Base-by-base conservation (phyloP, 352 stramenopile genomes). In the Pythium phragmiticola region DNA sequence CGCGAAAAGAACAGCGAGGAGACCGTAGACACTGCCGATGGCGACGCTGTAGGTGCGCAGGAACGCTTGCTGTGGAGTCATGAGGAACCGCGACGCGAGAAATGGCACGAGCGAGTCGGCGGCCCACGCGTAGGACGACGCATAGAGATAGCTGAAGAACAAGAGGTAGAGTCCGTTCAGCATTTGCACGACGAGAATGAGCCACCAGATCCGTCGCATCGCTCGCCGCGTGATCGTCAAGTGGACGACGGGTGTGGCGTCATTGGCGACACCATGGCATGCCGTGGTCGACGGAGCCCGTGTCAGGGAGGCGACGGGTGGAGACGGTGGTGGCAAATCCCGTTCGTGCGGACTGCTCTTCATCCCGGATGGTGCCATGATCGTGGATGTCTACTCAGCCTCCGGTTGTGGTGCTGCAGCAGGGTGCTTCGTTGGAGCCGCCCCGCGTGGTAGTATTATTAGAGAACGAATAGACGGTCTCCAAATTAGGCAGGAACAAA, bases 201-300 rank as follows among this genome's bases (percentile, higher is more conserved):
- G 58, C 14, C 21, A 42, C 58, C 58, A 65, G 11, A 65, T 43
- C 0, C 21, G 5, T 17, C 17, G 37, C 9, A 66, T 19, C 2
- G 60, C 34, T 26, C 36, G 36, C 19, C 50, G 36, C 4, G 48
- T 65, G 34, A 46, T 17, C n/a, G 34, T 56, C 43, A 63, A 56
- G 19, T 49, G 46, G 16, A 57, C 26, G 26, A 30, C 26, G 26
- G 26, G 26, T 3, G 26, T 5, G 26, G 26, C 26, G 26, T 30
- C 26, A 30, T 30, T 30, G 26, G 26, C 26, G 26, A 5, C 26
- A 30, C 26, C 26, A 30, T 30, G 26, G 26, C 26, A 5, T 30
- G 26, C 26, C 26, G 26, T 5, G 26, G 26, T 5, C 26, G 26
- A 30, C 0, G 26, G 26, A 5, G 1, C 4, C 26, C 26, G 26